A percentile compares a stretch with the other conserved stretches of the same genome.
Conservation (phyloP, 148 eudicot genomes). For the Salicornia ramosissima region DNA sequence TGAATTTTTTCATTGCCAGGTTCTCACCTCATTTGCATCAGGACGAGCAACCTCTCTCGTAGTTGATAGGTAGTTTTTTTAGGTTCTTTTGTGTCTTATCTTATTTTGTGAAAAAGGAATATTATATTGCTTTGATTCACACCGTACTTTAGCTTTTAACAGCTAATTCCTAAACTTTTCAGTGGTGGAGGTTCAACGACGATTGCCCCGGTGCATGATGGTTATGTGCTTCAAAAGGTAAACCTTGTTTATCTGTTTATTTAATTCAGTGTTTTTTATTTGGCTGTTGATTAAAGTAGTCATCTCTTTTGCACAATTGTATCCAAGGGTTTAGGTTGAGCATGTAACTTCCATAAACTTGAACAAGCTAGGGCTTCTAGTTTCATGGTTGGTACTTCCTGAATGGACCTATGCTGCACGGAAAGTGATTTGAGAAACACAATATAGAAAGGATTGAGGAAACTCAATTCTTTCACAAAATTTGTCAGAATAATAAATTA, state of each 20-base stretch:
- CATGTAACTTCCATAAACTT: background rate
- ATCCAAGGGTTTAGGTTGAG: background rate
- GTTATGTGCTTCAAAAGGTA: slow-evolving; percentile 99
- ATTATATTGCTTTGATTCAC: slow-evolving; percentile 3
- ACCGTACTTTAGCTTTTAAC: slow-evolving; percentile 13
- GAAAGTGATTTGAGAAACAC: background rate
- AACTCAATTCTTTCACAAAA: too few relatives aligned
- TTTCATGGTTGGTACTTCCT: background rate
- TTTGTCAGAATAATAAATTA: too few relatives aligned
- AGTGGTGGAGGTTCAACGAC: slow-evolving; percentile 99
- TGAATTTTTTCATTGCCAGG: slow-evolving; percentile 41
- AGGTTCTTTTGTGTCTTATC: background rate
- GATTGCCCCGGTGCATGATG: slow-evolving; percentile 97
- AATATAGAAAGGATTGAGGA: background rate
- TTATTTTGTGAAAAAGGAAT: background rate
- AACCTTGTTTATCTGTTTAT: background rate
- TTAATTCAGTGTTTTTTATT: background rate
- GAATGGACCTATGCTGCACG: background rate
- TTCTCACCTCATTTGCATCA: slow-evolving; percentile 96
- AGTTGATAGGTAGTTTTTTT: slow-evolving; percentile 88
- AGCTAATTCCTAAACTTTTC: slow-evolving; percentile 24
- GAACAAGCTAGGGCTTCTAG: background rate
- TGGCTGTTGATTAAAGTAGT: slow-evolving; percentile 3
- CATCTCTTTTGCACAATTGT: background rate
- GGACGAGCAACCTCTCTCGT: slow-evolving; percentile 93